Evolutionary conservation across 495 filamentous ascomycete species (phyloP).

Genomic region (Darksidea phi): DNA sequence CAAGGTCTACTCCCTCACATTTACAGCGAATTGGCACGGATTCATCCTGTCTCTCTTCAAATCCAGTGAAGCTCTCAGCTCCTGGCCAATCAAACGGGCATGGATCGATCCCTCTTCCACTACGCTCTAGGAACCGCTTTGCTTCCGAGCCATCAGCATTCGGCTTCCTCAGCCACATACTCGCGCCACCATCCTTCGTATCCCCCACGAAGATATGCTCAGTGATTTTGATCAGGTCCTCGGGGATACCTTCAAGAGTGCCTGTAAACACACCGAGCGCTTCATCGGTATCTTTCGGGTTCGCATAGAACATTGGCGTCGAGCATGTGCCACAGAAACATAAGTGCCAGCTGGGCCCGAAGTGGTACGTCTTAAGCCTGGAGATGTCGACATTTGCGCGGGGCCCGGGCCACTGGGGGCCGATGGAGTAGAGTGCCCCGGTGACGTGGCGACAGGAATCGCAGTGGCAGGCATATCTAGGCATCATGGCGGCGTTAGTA

Average conservation of each 20-base stretch:
- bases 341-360: slow-evolving; percentile 33
- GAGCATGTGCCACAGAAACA: slow-evolving; percentile 52
- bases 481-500: slow-evolving; percentile 33
- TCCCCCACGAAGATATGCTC: slow-evolving; percentile 49
- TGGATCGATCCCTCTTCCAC: background rate
- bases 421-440: slow-evolving; percentile 40
- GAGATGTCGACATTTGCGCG: slow-evolving; percentile 15
- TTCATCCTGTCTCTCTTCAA: slow-evolving; percentile 3
- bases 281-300: background rate
- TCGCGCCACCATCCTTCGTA: slow-evolving; percentile 49
- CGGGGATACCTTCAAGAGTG: slow-evolving; percentile 37
- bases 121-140: slow-evolving; percentile 19
- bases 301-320: slow-evolving; percentile 47
- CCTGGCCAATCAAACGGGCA: slow-evolving; percentile 27
- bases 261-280: slow-evolving; percentile 42
- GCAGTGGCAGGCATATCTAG: slow-evolving; percentile 46
- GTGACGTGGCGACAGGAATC: slow-evolving; percentile 45
- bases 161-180: slow-evolving; percentile 39
- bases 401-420: slow-evolving; percentile 18
- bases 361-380: slow-evolving; percentile 43
- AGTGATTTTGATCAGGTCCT: slow-evolving; percentile 41
- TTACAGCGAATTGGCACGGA: slow-evolving; percentile 44
- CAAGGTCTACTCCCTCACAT: slow-evolving; percentile 52
- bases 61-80: background rate
- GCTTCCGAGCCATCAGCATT: slow-evolving; percentile 37